Evolutionary conservation across 1,284 basidiomycete genomes (phyloP).

Genomic region (Sporisorium iseilematis-ciliati): DNA sequence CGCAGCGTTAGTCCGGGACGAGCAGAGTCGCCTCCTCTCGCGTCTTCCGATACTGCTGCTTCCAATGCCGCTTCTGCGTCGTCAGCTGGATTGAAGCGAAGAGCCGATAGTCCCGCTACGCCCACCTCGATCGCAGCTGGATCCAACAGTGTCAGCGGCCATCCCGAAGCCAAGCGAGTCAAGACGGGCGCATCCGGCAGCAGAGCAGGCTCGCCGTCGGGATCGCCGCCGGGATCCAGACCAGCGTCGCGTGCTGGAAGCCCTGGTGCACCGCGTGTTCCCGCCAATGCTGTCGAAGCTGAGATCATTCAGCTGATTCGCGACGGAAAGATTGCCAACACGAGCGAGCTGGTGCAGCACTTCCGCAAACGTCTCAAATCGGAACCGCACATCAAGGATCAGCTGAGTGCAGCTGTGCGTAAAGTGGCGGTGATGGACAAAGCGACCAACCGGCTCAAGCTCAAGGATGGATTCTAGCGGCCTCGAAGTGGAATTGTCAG

Average conservation of each 20-base stretch:
- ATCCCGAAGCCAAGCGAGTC: conserved; percentile 52
- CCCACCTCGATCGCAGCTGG: conserved; percentile 9
- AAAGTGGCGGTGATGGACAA: conserved; percentile 65
- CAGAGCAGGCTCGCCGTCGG: conserved; percentile 31
- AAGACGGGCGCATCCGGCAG: conserved; percentile 37
- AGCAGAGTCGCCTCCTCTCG: conserved; percentile 41
- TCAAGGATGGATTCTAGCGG: conserved; percentile 54
- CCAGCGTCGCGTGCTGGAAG: conserved; percentile 43
- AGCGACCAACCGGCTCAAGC: conserved; percentile 57
- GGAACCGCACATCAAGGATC: conserved; percentile 61
- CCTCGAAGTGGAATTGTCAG: neutral
- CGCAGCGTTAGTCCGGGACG: conserved; percentile 36
- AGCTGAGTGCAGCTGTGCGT: conserved; percentile 58
- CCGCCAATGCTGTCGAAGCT: conserved; percentile 54
- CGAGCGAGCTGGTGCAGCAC: conserved; percentile 61
- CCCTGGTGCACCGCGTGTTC: conserved; percentile 39
- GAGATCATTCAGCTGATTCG: conserved; percentile 61
- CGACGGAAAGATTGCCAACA: conserved; percentile 53
- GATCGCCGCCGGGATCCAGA: conserved; percentile 35
- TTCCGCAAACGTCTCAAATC: conserved; percentile 62
- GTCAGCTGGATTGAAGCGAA: conserved; percentile 41
- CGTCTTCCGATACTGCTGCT: conserved; percentile 6
- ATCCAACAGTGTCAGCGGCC: conserved; percentile 6
- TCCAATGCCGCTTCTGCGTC: conserved; percentile 6
- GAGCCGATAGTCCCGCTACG: conserved; percentile 29